Base-by-base conservation (phyloP, 1,139 yeast genomes). In the Blastobotrys proliferans region DNA sequence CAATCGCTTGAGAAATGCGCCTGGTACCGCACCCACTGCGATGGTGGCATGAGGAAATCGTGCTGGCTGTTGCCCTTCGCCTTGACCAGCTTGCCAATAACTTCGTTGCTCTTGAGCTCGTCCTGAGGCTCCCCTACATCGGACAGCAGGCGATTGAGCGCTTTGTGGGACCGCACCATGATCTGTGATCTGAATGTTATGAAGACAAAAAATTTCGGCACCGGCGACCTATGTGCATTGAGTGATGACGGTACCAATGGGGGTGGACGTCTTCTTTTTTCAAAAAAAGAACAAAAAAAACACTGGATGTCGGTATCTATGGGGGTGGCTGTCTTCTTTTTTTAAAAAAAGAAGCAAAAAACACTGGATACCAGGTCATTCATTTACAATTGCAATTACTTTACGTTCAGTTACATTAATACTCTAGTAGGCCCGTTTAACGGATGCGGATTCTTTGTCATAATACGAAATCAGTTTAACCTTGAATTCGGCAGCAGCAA, bases 401-500 rank as follows among this genome's bases (percentile, higher is more conserved):
- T n/a, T n/a, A n/a, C n/a, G n/a, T n/a, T n/a, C n/a, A n/a, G n/a
- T n/a, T n/a, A n/a, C n/a, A n/a, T n/a, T n/a, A 11, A 34, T 21
- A 20, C 8, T 11, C 17, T 20, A 17, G 24, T 32, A 24, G 53
- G 58, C 37, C 44, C 20, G 21, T 25, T 19, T 26, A 10, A 41
- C 44, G 14, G 30, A 43, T 28, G 50, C 52, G 17, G 50, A 52
- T 22, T 51, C 54, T 43, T 55, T 55, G 44, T 63, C 63, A 62
- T 84, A 92, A 65, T 74, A 84, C 17, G 94, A 96, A 55, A 82
- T 67, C 51, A 83, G 70, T 55, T 79, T 75, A 46, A 92, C 92
- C 64, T 81, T 86, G 68, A 90, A 92, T 61, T 87, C 90, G 41
- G 96, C 77, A 46, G 90, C 87, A 21, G 97, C 97, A 47, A 92